Evolutionary conservation across 1,284 basidiomycete genomes (phyloP).

Genomic region (Malassezia arunalokei): DNA sequence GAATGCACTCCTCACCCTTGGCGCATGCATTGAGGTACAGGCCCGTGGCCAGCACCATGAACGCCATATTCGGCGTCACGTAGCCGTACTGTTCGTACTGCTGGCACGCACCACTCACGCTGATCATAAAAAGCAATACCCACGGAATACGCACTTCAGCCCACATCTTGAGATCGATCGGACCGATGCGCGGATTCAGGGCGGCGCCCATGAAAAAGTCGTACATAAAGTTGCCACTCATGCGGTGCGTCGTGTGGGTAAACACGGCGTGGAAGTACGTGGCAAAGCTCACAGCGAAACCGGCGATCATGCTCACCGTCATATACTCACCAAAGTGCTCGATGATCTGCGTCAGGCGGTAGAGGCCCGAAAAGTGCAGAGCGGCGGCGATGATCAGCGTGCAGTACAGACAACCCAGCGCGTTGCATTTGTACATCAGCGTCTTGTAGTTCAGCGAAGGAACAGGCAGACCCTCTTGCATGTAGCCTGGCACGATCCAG

Average conservation of each 20-base stretch:
- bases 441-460: conserved; percentile 59
- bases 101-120: conserved; percentile 83
- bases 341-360: conserved; percentile 86
- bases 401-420: conserved; percentile 71
- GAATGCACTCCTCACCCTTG: conserved; percentile 69
- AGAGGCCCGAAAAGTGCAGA: conserved; percentile 70
- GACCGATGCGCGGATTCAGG: conserved; percentile 86
- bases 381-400: conserved; percentile 65
- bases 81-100: conserved; percentile 76
- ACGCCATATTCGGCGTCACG: conserved; percentile 88
- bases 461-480: conserved; percentile 60
- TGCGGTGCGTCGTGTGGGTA: conserved; percentile 51
- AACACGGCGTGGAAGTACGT: conserved; percentile 42
- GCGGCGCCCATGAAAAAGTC: conserved; percentile 69
- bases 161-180: conserved; percentile 95
- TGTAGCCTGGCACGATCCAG: conserved; percentile 76
- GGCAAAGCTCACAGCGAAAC: conserved; percentile 54
- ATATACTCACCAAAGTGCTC: conserved; percentile 94
- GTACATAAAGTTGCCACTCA: conserved; percentile 81
- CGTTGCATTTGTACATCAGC: conserved; percentile 84
- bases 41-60: conserved; percentile 90
- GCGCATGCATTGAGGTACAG: conserved; percentile 87
- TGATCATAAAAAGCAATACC: conserved; percentile 86
- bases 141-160: conserved; percentile 95
- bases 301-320: conserved; percentile 86